Conservation (phyloP, 768 basidiomycete genomes). For the Leccinum boreale region DNA sequence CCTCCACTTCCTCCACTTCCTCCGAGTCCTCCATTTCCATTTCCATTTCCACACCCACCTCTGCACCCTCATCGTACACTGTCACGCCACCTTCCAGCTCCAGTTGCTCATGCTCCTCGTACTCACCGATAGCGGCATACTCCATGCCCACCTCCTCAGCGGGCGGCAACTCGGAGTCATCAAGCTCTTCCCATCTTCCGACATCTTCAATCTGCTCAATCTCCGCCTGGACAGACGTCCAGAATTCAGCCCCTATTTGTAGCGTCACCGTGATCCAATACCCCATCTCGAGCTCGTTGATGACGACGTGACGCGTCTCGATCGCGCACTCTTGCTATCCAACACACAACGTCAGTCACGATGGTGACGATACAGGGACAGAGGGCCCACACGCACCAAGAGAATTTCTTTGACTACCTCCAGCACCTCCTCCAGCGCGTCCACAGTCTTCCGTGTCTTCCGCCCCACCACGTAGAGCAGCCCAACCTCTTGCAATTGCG, state of each 20-base stretch:
- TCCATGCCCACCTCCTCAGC: neutral
- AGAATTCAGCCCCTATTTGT: neutral
- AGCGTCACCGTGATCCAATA: constrained; percentile 13
- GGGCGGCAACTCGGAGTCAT: neutral
- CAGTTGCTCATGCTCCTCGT: neutral
- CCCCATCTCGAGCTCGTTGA: constrained; percentile 17
- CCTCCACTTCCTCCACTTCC: neutral
- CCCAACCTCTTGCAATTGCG: constrained; percentile 8
- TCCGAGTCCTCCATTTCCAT: neutral
- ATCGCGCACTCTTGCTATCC: constrained; percentile 1
- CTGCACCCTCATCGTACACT: neutral
- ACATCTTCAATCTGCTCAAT: neutral
- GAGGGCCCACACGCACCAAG: constrained; percentile 3
- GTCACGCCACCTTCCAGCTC: neutral
- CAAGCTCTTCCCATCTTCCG: neutral
- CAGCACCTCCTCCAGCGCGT: constrained; percentile 2
- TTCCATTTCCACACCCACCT: neutral
- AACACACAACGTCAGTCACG: no score
- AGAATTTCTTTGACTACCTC: neutral
- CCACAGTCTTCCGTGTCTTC: constrained; percentile 3
- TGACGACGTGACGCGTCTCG: neutral
- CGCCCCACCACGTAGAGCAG: constrained; percentile 5
- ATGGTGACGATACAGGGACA: neutral
- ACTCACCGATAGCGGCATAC: neutral
- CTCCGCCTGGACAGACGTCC: neutral